Evolutionary conservation across 352 stramenopile genomes (phyloP).

Genomic region (Thraustotheca clavata): DNA sequence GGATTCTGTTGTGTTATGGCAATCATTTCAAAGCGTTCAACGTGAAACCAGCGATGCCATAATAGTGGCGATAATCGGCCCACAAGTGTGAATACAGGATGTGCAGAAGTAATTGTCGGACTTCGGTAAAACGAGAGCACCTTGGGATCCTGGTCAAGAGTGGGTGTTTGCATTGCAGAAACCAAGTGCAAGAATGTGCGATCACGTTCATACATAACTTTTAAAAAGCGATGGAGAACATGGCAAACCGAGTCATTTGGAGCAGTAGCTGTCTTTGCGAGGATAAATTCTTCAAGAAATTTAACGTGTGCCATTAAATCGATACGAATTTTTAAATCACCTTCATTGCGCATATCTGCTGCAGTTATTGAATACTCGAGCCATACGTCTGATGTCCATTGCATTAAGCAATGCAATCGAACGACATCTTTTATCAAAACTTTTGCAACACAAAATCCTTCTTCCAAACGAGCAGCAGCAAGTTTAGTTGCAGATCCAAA

Average conservation of each 20-base stretch:
- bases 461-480: constrained; percentile 63
- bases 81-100: constrained; percentile 87
- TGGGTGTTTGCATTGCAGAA: constrained; percentile 39
- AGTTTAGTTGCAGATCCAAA: constrained; percentile 72
- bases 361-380: constrained; percentile 79
- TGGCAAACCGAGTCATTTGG: background rate
- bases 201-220: constrained; percentile 81
- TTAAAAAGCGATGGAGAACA: constrained; percentile 66
- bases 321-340: constrained; percentile 9
- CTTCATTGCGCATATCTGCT: constrained; percentile 27
- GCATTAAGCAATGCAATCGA: constrained; percentile 68
- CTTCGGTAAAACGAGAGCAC: constrained; percentile 8
- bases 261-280: background rate
- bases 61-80: constrained; percentile 76
- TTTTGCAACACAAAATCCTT: constrained; percentile 46
- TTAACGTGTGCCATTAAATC: constrained; percentile 59
- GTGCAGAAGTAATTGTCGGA: constrained; percentile 13
- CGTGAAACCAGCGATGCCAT: constrained; percentile 86
- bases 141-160: constrained; percentile 12
- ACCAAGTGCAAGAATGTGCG: constrained; percentile 77
- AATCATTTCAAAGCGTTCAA: constrained; percentile 81
- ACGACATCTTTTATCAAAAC: constrained; percentile 20
- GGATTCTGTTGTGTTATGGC: constrained; percentile 22
- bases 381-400: constrained; percentile 87
- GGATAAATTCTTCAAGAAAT: constrained; percentile 71